Conservation (phyloP, 768 basidiomycete genomes). For the Panaeolus papilionaceus region DNA sequence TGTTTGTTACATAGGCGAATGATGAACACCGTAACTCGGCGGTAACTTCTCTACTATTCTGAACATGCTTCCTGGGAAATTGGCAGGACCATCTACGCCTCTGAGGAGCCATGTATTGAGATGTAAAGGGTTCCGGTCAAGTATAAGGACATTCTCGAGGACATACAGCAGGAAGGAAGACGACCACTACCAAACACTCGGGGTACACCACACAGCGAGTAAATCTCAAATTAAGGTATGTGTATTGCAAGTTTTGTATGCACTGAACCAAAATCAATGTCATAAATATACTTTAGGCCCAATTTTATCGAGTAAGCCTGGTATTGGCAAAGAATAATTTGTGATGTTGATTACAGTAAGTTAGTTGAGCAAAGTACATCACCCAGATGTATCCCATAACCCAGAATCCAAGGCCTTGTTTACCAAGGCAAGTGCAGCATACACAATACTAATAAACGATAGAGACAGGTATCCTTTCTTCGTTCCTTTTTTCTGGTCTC, state of each 20-base stretch:
- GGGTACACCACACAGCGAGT: conserved; percentile 42
- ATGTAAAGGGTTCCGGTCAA: neutral
- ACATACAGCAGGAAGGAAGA: neutral
- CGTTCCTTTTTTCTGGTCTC: neutral
- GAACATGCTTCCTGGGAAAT: conserved; percentile 7
- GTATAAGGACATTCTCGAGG: neutral
- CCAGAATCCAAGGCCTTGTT: conserved; percentile 45
- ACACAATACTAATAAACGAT: conserved; percentile 50
- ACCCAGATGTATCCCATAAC: conserved; percentile 55
- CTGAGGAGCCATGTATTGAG: neutral
- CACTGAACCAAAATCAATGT: neutral
- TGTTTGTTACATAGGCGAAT: neutral
- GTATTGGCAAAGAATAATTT: neutral
- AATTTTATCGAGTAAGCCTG: conserved; percentile 45
- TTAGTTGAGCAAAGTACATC: conserved; percentile 53
- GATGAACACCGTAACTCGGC: neutral
- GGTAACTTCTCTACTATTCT: neutral
- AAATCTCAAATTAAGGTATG: conserved; percentile 52
- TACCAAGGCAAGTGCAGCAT: conserved; percentile 49
- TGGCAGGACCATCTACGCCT: conserved; percentile 11
- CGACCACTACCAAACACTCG: conserved; percentile 48
- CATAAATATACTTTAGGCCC: conserved; percentile 36
- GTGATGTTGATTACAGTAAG: conserved; percentile 2
- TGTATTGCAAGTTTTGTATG: neutral
- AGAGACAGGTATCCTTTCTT: conserved; percentile 41